Evolutionary conservation across 2,329 filamentous ascomycete genomes (phyloP).

Genomic region (Teratosphaeriaceae sp.): DNA sequence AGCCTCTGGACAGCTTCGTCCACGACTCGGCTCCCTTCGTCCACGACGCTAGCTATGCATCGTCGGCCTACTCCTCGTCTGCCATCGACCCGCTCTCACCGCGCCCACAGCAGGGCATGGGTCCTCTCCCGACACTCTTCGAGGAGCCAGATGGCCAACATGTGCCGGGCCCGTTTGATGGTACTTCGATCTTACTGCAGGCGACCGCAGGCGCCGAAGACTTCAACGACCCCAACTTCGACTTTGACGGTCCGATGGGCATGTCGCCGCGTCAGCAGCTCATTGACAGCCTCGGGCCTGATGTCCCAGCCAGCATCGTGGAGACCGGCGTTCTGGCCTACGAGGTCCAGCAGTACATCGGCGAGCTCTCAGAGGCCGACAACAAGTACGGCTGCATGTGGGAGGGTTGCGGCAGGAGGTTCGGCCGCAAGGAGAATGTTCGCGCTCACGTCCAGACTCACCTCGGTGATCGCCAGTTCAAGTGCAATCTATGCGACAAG

Average conservation of each 20-base stretch:
- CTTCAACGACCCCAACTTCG: slow-evolving; percentile 26
- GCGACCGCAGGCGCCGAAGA: slow-evolving; percentile 24
- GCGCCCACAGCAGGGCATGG: slow-evolving; percentile 27
- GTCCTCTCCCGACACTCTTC: slow-evolving; percentile 31
- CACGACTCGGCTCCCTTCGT: slow-evolving; percentile 22
- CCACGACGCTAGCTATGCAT: slow-evolving; percentile 40
- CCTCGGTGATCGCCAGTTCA: slow-evolving; percentile 90
- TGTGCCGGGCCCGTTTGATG: slow-evolving; percentile 14
- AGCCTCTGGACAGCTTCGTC: slow-evolving; percentile 4
- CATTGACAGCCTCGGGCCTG: slow-evolving; percentile 39
- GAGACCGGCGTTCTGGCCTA: slow-evolving; percentile 83
- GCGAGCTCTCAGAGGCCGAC: slow-evolving; percentile 37
- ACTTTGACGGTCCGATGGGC: slow-evolving; percentile 20
- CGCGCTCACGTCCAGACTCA: slow-evolving; percentile 98
- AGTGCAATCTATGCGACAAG: slow-evolving; percentile 88
- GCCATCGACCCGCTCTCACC: slow-evolving; percentile 42
- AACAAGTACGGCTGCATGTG: slow-evolving; percentile 45
- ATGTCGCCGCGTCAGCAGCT: slow-evolving; percentile 34
- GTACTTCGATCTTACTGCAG: slow-evolving; percentile 20
- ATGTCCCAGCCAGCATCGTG: slow-evolving; percentile 55
- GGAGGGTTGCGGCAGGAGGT: slow-evolving; percentile 75
- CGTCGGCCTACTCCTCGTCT: slow-evolving; percentile 44
- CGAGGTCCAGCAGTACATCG: slow-evolving; percentile 52
- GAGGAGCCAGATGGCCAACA: slow-evolving; percentile 22
- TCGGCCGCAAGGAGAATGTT: slow-evolving; percentile 98